Evolutionary conservation across 768 basidiomycete genomes (phyloP).

Genomic region (Termitomyces sp.): DNA sequence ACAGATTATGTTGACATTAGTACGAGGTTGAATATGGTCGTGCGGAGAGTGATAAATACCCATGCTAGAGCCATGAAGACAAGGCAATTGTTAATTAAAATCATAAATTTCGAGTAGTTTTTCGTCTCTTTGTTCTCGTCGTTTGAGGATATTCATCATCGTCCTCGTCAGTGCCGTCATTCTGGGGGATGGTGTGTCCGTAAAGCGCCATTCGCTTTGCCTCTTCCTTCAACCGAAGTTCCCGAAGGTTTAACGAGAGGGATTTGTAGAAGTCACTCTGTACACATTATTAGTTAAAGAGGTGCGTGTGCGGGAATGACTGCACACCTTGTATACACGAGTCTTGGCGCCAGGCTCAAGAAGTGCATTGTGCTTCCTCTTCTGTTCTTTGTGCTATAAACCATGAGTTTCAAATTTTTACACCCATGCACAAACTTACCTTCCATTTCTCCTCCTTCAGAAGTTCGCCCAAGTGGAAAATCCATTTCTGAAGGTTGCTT

Average conservation of each 20-base stretch:
- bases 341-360: slow-evolving; percentile 42
- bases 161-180: slow-evolving; percentile 48
- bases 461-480: slow-evolving; percentile 59
- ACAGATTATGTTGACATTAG: neutral
- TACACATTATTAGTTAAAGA: neutral
- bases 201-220: slow-evolving; percentile 40
- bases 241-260: slow-evolving; percentile 53
- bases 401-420: slow-evolving; percentile 5
- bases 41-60: neutral
- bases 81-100: neutral
- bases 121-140: slow-evolving; percentile 34
- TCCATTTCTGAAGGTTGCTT: slow-evolving; percentile 60
- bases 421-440: slow-evolving; percentile 35
- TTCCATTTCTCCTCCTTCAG: slow-evolving; percentile 69
- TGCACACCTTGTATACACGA: slow-evolving; percentile 57
- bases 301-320: neutral
- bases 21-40: neutral
- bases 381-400: slow-evolving; percentile 61
- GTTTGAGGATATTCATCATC: slow-evolving; percentile 48
- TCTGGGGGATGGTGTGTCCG: slow-evolving; percentile 28
- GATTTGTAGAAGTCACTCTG: slow-evolving; percentile 74
- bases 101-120: slow-evolving; percentile 17
- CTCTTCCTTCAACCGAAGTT: slow-evolving; percentile 59
- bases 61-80: neutral
- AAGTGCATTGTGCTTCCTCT: slow-evolving; percentile 51